A percentile compares a stretch with the other conserved stretches of the same genome.
Conservation (phyloP, 2,329 filamentous ascomycete species). For the Clonostachys chloroleuca region DNA sequence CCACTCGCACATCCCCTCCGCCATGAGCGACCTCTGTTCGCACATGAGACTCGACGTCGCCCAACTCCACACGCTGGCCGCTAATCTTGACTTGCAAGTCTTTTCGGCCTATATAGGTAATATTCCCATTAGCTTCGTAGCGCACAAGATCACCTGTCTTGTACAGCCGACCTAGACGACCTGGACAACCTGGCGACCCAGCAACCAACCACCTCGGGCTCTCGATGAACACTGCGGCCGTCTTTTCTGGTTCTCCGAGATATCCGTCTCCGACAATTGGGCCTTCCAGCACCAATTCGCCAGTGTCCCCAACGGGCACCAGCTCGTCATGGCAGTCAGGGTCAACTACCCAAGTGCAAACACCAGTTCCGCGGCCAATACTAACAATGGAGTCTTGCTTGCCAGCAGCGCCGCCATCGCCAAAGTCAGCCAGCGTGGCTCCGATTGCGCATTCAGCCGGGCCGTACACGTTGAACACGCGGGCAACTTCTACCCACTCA, state of each 20-base stretch:
- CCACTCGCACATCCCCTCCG: background rate
- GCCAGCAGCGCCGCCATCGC: background rate
- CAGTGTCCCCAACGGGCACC: constrained; percentile 9
- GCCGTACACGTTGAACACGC: constrained; percentile 7
- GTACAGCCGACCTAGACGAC: constrained; percentile 33
- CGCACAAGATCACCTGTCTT: constrained; percentile 42
- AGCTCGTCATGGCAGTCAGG: constrained; percentile 2
- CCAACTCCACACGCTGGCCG: constrained; percentile 49
- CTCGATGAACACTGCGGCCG: constrained; percentile 3
- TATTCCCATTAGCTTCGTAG: constrained; percentile 28
- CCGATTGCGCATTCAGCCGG: constrained; percentile 17
- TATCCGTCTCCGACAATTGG: constrained; percentile 7
- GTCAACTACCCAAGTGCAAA: constrained; percentile 14
- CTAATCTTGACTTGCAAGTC: constrained; percentile 55
- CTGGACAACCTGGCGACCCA: constrained; percentile 15
- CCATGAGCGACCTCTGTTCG: constrained; percentile 2
- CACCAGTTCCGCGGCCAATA: constrained; percentile 3
- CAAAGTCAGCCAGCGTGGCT: background rate
- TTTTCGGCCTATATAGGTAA: constrained; percentile 45
- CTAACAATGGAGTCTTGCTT: constrained; percentile 17
- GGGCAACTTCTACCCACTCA: constrained; percentile 6
- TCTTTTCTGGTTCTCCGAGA: constrained; percentile 5
- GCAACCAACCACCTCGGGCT: constrained; percentile 1
- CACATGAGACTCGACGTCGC: constrained; percentile 31
- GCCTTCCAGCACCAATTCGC: constrained; percentile 37